Evolutionary conservation across 2,329 filamentous ascomycete species (phyloP), one percentile per base, ranked within the genome.

Genomic region (Penicillium griseofulvum): DNA sequence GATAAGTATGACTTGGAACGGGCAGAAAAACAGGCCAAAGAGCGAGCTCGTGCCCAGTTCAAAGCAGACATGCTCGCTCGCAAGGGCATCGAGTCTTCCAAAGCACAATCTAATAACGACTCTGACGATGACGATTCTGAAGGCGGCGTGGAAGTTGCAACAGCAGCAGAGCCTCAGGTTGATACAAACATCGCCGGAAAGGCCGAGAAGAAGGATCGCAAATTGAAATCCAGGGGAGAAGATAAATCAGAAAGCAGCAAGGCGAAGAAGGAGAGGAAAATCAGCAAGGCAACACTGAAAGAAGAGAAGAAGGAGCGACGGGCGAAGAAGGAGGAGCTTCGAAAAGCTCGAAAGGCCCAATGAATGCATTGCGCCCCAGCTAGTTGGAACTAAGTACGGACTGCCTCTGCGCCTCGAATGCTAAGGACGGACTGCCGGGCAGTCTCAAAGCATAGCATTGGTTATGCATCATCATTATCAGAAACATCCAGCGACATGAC

Each of bases 1-100:
- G 72, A 82, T 34, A 79, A 80, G 66, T 73, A 78, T 60, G 79
- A 83, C 55, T 59, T 79, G 9, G 72, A 80, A 65, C 73, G 75
- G 52, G 79, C 80, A 45, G 76, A 81, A 62, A 71, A 75, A 60
- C 69, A 79, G 64, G 76, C 79, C 11, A 80, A 79, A 61, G 78
- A 83, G 59, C 78, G 76, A 55, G 78, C 79, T 10, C 74, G 74
- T 34, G 78, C 80, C 14, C 74, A 80, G 52, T 68, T 78, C 31
- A 81, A 77, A 58, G 78, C 79, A 26, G 70, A 73, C 12, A 66
- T 76, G 51, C 46, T 78, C 12, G 73, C 76, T 14, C 76, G 74
- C 33, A 76, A 74, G 52, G 63, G 64, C 14, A 68, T 68, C 4
- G 61, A 60, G 16, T 51, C 43, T 4, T 49, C 55, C 14, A 53